Percentiles rank a stretch among this genome's conserved stretches.
Conservation (phyloP, 2,329 filamentous ascomycete species). For the Xylariales sp. region DNA sequence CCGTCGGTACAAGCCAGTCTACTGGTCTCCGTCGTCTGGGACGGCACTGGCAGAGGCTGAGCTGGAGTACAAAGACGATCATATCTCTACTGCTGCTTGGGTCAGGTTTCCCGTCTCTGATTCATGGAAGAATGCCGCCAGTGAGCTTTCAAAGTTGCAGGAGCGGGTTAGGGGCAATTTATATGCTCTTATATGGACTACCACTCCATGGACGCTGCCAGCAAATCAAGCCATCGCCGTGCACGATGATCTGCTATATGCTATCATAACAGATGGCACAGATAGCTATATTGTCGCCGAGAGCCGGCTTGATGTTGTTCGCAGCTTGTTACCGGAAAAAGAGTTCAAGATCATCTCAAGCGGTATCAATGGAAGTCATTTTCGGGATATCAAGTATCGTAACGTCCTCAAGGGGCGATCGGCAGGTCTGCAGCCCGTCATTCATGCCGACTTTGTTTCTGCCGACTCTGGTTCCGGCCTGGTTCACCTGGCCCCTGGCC, state of each 20-base stretch:
- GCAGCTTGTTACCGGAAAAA: constrained; percentile 42
- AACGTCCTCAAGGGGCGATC: constrained; percentile 62
- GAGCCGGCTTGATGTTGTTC: constrained; percentile 60
- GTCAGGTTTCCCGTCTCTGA: constrained; percentile 69
- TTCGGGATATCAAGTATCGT: constrained; percentile 63
- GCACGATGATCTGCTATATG: constrained; percentile 69
- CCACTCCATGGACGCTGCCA: constrained; percentile 94
- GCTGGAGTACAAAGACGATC: constrained; percentile 75
- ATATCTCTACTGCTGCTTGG: constrained; percentile 69
- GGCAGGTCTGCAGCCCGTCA: constrained; percentile 60
- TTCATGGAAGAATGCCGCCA: constrained; percentile 28
- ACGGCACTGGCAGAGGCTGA: constrained; percentile 82
- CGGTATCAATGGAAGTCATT: constrained; percentile 54
- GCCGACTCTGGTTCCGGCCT: constrained; percentile 87
- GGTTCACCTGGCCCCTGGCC: constrained; percentile 92
- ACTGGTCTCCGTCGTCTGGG: constrained; percentile 77
- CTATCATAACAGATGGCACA: constrained; percentile 52
- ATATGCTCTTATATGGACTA: constrained; percentile 94
- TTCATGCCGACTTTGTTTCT: constrained; percentile 86
- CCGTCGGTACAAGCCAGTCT: constrained; percentile 75
- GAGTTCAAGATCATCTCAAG: constrained; percentile 43
- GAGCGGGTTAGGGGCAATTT: constrained; percentile 44
- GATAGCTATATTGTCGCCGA: constrained; percentile 68
- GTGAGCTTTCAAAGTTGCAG: constrained; percentile 33
- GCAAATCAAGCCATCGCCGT: constrained; percentile 89